Conservation (phyloP, 768 basidiomycete genomes). For the Auricularia cornea region DNA sequence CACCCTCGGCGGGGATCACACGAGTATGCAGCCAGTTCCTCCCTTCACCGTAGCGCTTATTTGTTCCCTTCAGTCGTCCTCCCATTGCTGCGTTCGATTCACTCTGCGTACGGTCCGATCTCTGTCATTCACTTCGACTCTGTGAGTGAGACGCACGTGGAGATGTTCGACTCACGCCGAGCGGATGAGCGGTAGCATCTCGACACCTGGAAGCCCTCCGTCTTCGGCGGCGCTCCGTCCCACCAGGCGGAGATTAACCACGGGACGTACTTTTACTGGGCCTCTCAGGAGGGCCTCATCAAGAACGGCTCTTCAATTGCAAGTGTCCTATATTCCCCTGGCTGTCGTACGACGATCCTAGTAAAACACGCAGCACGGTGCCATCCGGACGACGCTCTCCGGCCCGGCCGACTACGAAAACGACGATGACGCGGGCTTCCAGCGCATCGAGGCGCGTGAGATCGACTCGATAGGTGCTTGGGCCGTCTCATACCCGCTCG, state of each 20-base stretch:
- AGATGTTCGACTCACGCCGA: constrained; percentile 14
- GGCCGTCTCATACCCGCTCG: background rate
- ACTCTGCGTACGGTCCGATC: constrained; percentile 70
- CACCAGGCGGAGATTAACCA: constrained; percentile 72
- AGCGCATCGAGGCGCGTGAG: constrained; percentile 75
- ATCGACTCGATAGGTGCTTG: constrained; percentile 65
- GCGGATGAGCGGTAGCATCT: constrained; percentile 6
- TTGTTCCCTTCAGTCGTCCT: constrained; percentile 15
- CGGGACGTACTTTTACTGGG: constrained; percentile 88
- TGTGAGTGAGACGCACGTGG: constrained; percentile 13
- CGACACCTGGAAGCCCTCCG: constrained; percentile 68
- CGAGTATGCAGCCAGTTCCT: constrained; percentile 41
- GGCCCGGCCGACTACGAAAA: constrained; percentile 69
- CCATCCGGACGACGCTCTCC: constrained; percentile 76
- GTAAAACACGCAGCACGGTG: constrained; percentile 68
- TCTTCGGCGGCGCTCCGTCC: constrained; percentile 68
- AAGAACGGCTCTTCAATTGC: constrained; percentile 72
- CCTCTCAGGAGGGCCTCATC: constrained; percentile 73
- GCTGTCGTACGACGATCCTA: constrained; percentile 52
- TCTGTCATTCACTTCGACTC: constrained; percentile 85
- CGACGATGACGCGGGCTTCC: constrained; percentile 72
- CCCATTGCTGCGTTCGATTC: constrained; percentile 59
- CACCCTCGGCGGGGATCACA: constrained; percentile 84
- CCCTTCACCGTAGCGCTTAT: background rate
- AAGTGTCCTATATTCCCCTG: constrained; percentile 41